Conservation (phyloP, 2,329 filamentous ascomycete genomes). For the Aspergillus fischeri region DNA sequence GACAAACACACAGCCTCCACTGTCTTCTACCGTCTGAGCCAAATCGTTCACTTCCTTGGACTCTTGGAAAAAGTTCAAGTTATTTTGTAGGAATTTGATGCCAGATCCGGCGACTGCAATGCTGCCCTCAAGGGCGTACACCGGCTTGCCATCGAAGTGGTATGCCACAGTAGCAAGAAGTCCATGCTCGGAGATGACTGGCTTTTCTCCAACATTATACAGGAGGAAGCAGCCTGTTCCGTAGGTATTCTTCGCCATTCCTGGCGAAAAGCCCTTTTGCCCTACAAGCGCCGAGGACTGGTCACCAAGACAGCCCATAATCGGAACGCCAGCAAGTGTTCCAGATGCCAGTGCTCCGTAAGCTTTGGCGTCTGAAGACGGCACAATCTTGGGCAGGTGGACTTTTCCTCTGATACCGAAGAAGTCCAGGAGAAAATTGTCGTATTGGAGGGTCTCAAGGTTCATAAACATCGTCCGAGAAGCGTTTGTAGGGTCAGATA, state of each 20-base stretch:
- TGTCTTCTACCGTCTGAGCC: constrained; percentile 64
- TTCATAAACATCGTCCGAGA: constrained; percentile 94
- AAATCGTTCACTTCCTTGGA: constrained; percentile 61
- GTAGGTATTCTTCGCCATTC: constrained; percentile 85
- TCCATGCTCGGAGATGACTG: constrained; percentile 78
- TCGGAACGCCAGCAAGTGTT: constrained; percentile 62
- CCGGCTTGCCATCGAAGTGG: constrained; percentile 66
- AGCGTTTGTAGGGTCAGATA: constrained; percentile 83
- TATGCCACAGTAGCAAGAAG: constrained; percentile 81
- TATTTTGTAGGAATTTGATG: constrained; percentile 69
- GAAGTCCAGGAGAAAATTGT: constrained; percentile 70
- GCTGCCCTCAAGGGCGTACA: constrained; percentile 80
- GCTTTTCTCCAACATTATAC: constrained; percentile 80
- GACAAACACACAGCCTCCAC: constrained; percentile 80
- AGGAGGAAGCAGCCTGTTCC: constrained; percentile 85
- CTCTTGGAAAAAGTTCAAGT: constrained; percentile 57
- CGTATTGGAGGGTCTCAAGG: constrained; percentile 71
- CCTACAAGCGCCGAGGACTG: constrained; percentile 83
- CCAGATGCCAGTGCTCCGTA: constrained; percentile 66
- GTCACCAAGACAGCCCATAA: constrained; percentile 78
- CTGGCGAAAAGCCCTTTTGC: constrained; percentile 76
- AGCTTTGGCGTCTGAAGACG: constrained; percentile 67
- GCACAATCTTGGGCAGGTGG: constrained; percentile 72
- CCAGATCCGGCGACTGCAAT: constrained; percentile 78
- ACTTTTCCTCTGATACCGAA: constrained; percentile 73